These are phyloP conservation scores for Fragosphaeria purpurea DNA, from an alignment of 2,329 filamentous ascomycete genomes.

Conservation along the genomic window DNA sequence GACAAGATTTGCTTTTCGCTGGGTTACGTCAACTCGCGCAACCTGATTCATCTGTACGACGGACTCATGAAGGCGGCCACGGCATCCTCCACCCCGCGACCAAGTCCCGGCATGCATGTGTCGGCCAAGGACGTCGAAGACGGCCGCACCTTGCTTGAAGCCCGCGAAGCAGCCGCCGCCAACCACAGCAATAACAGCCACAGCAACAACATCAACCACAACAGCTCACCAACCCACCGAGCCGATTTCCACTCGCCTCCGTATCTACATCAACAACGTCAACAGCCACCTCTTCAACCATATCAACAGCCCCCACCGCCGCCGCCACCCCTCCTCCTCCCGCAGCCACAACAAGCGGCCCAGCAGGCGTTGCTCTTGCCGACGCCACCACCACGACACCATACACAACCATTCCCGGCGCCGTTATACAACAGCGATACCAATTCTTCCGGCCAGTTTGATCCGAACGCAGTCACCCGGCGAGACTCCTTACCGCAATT, in stretches of 20 bases:
- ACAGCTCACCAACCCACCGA: not conserved
- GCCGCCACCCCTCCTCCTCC: not conserved
- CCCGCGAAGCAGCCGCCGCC: conserved; percentile 32
- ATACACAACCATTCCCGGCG: conserved; percentile 1
- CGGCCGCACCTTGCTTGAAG: conserved; percentile 45
- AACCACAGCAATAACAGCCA: conserved; percentile 3
- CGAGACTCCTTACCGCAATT: conserved; percentile 6
- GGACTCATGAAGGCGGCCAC: conserved; percentile 41
- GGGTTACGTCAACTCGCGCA: conserved; percentile 56
- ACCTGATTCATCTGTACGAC: conserved; percentile 56
- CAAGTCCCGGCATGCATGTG: conserved; percentile 14
- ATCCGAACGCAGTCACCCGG: not conserved
- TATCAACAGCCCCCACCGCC: not conserved
- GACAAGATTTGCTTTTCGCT: conserved; percentile 58
- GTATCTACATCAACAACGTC: too few relatives aligned
- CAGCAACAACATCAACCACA: conserved; percentile 10
- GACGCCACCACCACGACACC: not conserved
- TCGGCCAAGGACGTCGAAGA: conserved; percentile 46
- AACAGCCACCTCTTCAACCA: not conserved
- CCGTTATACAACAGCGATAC: conserved; percentile 2
- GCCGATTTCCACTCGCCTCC: too few relatives aligned
- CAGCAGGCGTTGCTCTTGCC: conserved; percentile 1
- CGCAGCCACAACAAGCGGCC: conserved; percentile 6
- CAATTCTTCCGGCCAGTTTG: not conserved
- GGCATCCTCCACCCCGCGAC: conserved; percentile 11